A percentile compares a stretch with the other conserved stretches of the same genome.
phyloP scores from a whole-genome alignment of 2,329 filamentous ascomycete species.

The Calonectria leucothoes region DNA sequence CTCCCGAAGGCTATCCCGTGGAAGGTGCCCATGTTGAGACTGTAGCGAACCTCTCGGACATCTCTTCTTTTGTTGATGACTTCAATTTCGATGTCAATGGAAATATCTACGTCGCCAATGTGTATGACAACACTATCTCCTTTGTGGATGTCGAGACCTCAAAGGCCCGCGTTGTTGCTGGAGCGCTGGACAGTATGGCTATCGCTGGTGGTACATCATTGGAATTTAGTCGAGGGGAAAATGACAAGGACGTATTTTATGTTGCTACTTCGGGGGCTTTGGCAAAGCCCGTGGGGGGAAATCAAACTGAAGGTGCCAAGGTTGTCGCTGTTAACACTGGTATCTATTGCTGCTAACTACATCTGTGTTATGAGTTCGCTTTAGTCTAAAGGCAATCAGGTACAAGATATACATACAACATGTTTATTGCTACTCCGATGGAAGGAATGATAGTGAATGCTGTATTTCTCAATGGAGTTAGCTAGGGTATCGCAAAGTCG shows the following conservation, averaged over 20 bases:
- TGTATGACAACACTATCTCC: background rate
- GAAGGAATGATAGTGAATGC: too few species aligned
- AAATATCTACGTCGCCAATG: background rate
- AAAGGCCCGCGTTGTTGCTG: background rate
- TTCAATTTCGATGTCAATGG: background rate
- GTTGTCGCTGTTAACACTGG: background rate
- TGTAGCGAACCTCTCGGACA: background rate
- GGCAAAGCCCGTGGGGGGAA: background rate
- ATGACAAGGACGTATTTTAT: background rate
- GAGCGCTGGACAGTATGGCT: background rate
- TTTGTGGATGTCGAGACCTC: background rate
- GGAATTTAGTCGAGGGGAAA: background rate
- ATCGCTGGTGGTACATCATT: background rate
- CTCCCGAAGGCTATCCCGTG: background rate
- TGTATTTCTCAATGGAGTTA: too few species aligned
- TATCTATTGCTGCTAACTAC: background rate
- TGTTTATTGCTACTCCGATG: too few species aligned
- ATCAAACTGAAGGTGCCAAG: background rate
- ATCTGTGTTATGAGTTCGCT: too few species aligned
- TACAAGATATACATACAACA: too few species aligned
- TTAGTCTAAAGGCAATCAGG: too few species aligned
- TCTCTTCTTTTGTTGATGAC: background rate
- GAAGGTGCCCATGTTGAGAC: background rate
- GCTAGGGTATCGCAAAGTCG: too few species aligned
- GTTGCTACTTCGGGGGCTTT: background rate